Evolutionary conservation across 2,329 filamentous ascomycete species (phyloP), one percentile per base, ranked within the genome.

Genomic region (Neofusicoccum sp.): DNA sequence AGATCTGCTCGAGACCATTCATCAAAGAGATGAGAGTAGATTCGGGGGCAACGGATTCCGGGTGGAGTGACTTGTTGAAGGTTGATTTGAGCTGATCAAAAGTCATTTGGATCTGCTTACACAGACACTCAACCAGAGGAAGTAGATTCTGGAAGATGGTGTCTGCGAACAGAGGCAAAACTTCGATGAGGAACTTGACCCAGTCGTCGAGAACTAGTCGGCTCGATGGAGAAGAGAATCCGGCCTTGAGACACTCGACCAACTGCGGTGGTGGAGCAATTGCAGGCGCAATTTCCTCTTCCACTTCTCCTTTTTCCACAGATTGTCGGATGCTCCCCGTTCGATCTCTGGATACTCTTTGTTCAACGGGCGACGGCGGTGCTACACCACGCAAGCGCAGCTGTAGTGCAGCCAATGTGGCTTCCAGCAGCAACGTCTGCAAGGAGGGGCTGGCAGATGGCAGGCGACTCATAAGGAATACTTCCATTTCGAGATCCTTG

Each of bases 121-220:
- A 97, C 47, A 99, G 83, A 36, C 92, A 96, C 75, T 95, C 93
- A 1, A 97, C 93, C 3, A 99, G 81, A 9, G 93, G 95, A 60
- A 99, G 88, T 37, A 99, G 80, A 58, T 95, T 90, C 72, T 97
- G 91, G 73, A 97, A 97, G 49, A 97, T 92, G 4, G 89, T 87
- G 47, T 91, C 88, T 0, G 90, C 85, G 75, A 96, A 97, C 12
- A 96, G 82, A 0, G 93, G 92, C 34, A 99, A 80, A 48, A 92
- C 91, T 72, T 94, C 90, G 4, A 87, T 86, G 6, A 99, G 82
- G 68, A 99, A 93, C 34, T 86, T 83, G 8, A 97, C 88, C 96
- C 96, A 99, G 73, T 91, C 93, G 70, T 98, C 93, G 39, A 99
- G 80, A 5, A 96, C 89, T 7, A 87, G 82, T 4, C 92, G 87